Percentiles rank a stretch among this genome's conserved stretches.
phyloP scores from a whole-genome alignment of 129 eudicot genomes.

The Flaveria bidentis region DNA sequence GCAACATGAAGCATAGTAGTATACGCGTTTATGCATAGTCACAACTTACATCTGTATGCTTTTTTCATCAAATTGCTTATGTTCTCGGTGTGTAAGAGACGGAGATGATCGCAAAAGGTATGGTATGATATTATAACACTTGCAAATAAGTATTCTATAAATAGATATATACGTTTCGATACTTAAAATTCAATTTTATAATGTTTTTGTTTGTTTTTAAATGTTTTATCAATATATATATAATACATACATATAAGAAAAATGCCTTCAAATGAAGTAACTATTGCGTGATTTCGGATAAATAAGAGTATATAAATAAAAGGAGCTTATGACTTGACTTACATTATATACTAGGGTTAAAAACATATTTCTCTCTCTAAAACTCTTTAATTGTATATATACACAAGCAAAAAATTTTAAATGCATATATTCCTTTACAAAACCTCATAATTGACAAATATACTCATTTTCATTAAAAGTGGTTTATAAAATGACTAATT shows the following conservation, averaged over 20 bases:
- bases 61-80: constrained; percentile 16
- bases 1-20: constrained; percentile 11
- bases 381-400: too few species aligned
- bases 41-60: constrained; percentile 2
- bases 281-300: constrained; percentile 31
- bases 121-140: constrained; percentile 27
- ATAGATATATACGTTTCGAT: constrained; percentile 4
- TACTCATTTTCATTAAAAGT: too few species aligned
- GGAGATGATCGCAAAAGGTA: constrained; percentile 18
- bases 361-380: too few species aligned
- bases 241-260: not conserved
- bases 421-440: too few species aligned
- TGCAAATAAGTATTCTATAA: constrained; percentile 17
- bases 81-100: constrained; percentile 13
- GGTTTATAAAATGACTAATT: too few species aligned
- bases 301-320: constrained; percentile 9
- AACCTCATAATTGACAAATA: too few species aligned
- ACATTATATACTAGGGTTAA: not conserved
- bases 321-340: constrained; percentile 7
- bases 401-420: too few species aligned
- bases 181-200: constrained; percentile 18
- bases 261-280: constrained; percentile 4
- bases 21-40: constrained; percentile 21
- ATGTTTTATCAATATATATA: not conserved
- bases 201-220: constrained; percentile 3